Evolutionary conservation across 2,329 filamentous ascomycete species (phyloP).

Genomic region (Colletotrichum sp.): DNA sequence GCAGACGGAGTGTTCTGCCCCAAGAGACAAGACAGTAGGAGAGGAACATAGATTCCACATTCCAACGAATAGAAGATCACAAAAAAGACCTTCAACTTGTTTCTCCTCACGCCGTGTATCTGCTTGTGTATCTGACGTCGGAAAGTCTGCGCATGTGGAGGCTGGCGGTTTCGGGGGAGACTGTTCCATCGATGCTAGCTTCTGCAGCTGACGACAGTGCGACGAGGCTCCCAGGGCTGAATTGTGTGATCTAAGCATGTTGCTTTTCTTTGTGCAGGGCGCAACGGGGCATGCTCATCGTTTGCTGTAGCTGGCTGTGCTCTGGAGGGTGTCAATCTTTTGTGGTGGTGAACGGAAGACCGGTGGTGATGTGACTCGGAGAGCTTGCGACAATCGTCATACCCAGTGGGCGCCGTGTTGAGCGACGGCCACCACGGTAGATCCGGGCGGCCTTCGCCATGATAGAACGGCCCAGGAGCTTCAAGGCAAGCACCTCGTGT

Average conservation of each 20-base stretch:
- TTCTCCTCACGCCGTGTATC: background rate
- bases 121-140: background rate
- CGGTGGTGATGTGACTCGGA: background rate
- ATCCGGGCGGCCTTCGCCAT: background rate
- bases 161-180: background rate
- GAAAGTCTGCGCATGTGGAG: background rate
- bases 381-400: slow-evolving; percentile 7
- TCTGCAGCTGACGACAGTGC: background rate
- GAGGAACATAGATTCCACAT: slow-evolving; percentile 5
- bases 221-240: background rate
- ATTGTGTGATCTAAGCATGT: background rate
- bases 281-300: background rate
- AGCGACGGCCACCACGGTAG: background rate
- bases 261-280: background rate
- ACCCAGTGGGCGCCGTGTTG: background rate
- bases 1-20: background rate
- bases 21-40: background rate
- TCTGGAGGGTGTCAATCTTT: background rate
- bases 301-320: background rate
- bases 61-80: slow-evolving; percentile 12
- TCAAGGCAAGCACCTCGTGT: background rate
- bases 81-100: background rate
- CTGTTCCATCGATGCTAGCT: background rate
- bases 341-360: background rate
- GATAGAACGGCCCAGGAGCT: background rate